Evolutionary conservation across 371 early-diverging fungal genomes (phyloP).

Genomic region (Ecytonucleospora hepatopenaei): DNA sequence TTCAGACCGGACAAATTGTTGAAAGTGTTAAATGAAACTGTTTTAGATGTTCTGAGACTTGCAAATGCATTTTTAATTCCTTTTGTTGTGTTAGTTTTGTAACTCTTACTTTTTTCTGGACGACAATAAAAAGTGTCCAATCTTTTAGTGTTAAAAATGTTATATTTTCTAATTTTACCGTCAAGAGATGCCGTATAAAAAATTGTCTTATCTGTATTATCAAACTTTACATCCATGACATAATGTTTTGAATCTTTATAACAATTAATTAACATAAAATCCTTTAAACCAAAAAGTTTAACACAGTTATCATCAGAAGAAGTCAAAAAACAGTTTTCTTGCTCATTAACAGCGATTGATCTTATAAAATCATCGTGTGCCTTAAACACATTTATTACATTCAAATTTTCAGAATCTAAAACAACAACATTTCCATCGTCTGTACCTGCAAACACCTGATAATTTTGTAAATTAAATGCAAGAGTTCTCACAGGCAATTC

Average conservation of each 20-base stretch:
- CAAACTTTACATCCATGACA: conserved; percentile 51
- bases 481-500: conserved; percentile 46
- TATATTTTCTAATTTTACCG: conserved; percentile 42
- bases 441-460: conserved; percentile 38
- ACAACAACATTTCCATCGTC: conserved; percentile 50
- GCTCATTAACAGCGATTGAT: conserved; percentile 40
- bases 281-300: conserved; percentile 49
- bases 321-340: conserved; percentile 36
- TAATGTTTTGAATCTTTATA: conserved; percentile 52
- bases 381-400: conserved; percentile 30
- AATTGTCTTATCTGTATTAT: conserved; percentile 28
- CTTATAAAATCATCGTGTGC: conserved; percentile 55
- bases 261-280: conserved; percentile 11
- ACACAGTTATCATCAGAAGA: conserved; percentile 49
- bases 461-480: conserved; percentile 31
- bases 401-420: conserved; percentile 38
- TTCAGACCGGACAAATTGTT: conserved; percentile 23
- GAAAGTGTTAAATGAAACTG: neutral
- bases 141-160: conserved; percentile 25
- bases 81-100: conserved; percentile 15
- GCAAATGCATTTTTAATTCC: conserved; percentile 5
- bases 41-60: neutral
- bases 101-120: neutral
- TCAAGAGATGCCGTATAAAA: conserved; percentile 50
- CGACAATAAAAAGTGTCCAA: conserved; percentile 17